Base-by-base conservation (phyloP, 2,329 filamentous ascomycete species). In the Pseudopyricularia cyperi region DNA sequence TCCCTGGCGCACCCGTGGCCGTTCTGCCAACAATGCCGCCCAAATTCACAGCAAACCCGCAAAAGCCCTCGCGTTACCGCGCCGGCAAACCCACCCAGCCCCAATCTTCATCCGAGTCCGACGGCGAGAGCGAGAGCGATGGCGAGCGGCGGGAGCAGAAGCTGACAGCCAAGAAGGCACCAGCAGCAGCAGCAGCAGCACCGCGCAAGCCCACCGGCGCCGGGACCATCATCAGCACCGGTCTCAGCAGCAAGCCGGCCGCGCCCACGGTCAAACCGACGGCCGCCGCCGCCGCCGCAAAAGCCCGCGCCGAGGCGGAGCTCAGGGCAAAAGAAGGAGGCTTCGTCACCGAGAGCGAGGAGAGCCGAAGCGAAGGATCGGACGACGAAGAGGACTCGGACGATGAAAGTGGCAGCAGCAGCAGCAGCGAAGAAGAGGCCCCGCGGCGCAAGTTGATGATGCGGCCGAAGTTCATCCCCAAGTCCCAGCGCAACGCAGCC, bases 31-130 rank as follows among this genome's bases (percentile, higher is more conserved):
- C 24, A 19, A 80, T 79, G 76, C 83, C 86, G 55, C 80, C 83
- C 12, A 89, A 87, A 66, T 95, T 97, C 87, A 97, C 91, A 56
- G 89, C 90, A 56, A 95, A 96, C 63, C 89, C 88, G 3, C 70
- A 84, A 54, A 83, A 82, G 65, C 87, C 89, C 24, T 80, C 83
- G 58, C 86, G 93, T 53, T 86, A 96, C 62, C 83, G 89, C 54
- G 85, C 91, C 15, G 91, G 93, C 58, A 97, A 96, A 67, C 73
- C 83, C 15, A 71, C 75, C 2, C 73, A 72, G 17, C 69, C 67
- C 11, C 59, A 59, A 15, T 70, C 72, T 12, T 76, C 74, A 42
- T 79, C 76, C 37, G 73, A 77, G 54, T 74, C 71, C 6, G 74
- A 77, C 48, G 68, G 67, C 57, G 48, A 50, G 17, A 30, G 19